A percentile compares a stretch with the other conserved stretches of the same genome.
Conservation (phyloP, 305 asterid species). For the Plantago lanceolata region DNA sequence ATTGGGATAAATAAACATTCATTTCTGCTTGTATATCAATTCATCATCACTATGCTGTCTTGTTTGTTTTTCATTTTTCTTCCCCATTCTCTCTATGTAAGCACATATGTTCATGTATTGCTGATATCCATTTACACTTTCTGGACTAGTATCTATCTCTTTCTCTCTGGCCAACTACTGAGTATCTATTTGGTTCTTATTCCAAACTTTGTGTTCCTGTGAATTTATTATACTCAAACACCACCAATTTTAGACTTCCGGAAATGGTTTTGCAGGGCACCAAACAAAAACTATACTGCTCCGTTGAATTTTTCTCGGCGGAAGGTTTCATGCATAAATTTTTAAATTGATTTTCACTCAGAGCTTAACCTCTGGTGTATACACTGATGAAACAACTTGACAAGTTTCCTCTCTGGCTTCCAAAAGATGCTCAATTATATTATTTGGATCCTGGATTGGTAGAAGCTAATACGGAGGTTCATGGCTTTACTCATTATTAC, state of each 20-base stretch:
- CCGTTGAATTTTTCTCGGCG: conserved; percentile 17
- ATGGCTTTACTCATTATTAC: conserved; percentile 31
- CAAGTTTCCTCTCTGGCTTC: conserved; percentile 28
- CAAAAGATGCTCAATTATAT: conserved; percentile 38
- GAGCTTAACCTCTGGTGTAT: conserved; percentile 33
- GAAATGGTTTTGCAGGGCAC: conserved; percentile 38
- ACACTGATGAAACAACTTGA: conserved; percentile 25
- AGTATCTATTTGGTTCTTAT: too few species aligned
- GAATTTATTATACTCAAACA: background rate
- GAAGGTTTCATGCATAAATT: conserved; percentile 29
- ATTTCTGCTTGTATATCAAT: too few species aligned
- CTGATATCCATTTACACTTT: too few species aligned
- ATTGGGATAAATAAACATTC: too few species aligned
- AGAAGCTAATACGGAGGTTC: conserved; percentile 35
- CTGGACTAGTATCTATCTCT: too few species aligned
- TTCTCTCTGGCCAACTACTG: too few species aligned
- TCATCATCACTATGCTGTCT: too few species aligned
- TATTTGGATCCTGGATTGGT: conserved; percentile 60
- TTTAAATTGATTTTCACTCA: conserved; percentile 30
- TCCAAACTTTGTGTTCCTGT: too few species aligned
- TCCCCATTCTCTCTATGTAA: too few species aligned
- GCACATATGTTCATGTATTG: too few species aligned
- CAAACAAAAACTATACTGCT: conserved; percentile 22
- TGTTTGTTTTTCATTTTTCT: too few species aligned
- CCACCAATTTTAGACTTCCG: conserved; percentile 24